Base-by-base conservation (phyloP, 1,284 basidiomycete genomes). In the Athelia psychrophila region DNA sequence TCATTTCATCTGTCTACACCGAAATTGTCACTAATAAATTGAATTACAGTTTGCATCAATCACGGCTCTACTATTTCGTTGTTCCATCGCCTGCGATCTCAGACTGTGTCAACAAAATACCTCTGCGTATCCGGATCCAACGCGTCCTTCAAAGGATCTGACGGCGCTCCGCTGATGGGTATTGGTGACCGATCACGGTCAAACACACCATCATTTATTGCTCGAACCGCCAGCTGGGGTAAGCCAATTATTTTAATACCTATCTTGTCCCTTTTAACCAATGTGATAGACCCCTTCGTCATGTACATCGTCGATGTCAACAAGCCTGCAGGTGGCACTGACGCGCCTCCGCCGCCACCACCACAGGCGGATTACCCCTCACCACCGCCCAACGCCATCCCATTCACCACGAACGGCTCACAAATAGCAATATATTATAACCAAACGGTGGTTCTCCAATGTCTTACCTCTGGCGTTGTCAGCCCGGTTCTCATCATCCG, bases 21-120 rank as follows among this genome's bases (percentile, higher is more conserved):
- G 38, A 36, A 54, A 50, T 50, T 53, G 36, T 44, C 57, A 51
- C 51, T 60, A 47, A 52, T 51, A 56, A 30, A 58, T 52, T 56
- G 45, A 53, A 48, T 48, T 33, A 54, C 50, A 93, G 93, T 96
- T 54, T 93, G 93, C 67, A 93, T 98, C 68, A 91, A 91, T 68
- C 95, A 98, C 70, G 96, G 95, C 23, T 93, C 94, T 12, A 95
- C 94, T 2, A 90, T 98, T 52, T 95, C 95, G 3, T 73, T 98
- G 47, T 98, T 96, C 80, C 95, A 98, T 68, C 88, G 96, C 18
- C 75, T 96, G 57, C 86, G 94, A 50, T 94, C 94, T 1, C 95
- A 94, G 73, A 94, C 90, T 2, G 91, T 91, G n/a, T 93, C 91
- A 3, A 98, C 96, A 10, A 93, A 95, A 61, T 98, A 96, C 61